These are phyloP conservation scores for Ustilago bromivora DNA, from an alignment of 1,284 basidiomycete genomes.

Conservation along the genomic window DNA sequence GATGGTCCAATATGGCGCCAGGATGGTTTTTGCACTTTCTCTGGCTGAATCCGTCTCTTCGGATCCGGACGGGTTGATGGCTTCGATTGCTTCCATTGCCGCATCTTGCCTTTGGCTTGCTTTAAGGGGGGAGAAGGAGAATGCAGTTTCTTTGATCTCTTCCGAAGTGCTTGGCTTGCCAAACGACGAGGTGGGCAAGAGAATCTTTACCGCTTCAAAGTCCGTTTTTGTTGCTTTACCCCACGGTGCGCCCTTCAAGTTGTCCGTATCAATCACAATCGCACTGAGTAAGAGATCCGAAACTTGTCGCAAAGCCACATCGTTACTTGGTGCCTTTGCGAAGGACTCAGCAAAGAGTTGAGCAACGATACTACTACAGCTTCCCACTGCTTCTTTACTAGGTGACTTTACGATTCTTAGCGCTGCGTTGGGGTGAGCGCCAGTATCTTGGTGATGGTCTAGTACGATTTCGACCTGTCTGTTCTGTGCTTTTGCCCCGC, in stretches of 20 bases:
- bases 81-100: constrained; percentile 25
- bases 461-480: constrained; percentile 79
- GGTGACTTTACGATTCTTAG: constrained; percentile 59
- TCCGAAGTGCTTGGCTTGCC: constrained; percentile 23
- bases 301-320: constrained; percentile 39
- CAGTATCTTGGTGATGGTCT: constrained; percentile 95
- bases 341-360: constrained; percentile 46
- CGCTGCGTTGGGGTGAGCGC: constrained; percentile 73
- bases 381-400: constrained; percentile 54
- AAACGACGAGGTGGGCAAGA: constrained; percentile 56
- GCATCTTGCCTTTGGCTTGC: not conserved
- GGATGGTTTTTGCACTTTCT: constrained; percentile 35
- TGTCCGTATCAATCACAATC: constrained; percentile 67
- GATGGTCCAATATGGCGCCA: constrained; percentile 72
- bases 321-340: constrained; percentile 17
- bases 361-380: constrained; percentile 51
- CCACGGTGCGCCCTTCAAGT: constrained; percentile 47
- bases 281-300: constrained; percentile 70
- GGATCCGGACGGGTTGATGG: constrained; percentile 36
- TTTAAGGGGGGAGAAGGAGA: constrained; percentile 33
- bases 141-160: constrained; percentile 24
- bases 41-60: constrained; percentile 37
- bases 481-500: constrained; percentile 27
- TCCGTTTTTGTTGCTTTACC: constrained; percentile 59
- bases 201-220: constrained; percentile 45